Base-by-base conservation (phyloP, 2,329 filamentous ascomycete genomes). In the Sporothrix inflata region DNA sequence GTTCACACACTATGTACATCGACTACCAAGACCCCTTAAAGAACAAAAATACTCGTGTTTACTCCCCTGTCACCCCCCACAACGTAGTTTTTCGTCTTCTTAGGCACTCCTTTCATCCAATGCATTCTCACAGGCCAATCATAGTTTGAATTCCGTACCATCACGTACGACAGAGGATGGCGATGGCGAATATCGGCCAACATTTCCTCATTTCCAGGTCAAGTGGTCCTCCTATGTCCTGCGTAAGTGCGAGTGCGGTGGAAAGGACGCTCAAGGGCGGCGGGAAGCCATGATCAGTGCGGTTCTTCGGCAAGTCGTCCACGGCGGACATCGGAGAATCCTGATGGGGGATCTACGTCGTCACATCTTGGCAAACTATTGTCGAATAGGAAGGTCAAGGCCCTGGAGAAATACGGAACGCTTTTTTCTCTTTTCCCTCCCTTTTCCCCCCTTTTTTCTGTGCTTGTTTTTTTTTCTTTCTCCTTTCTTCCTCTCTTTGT, bases 1-100 rank as follows among this genome's bases (percentile, higher is more conserved):
- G 14, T 34, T 34, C 9, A 8, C 63, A 34, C 63, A 66, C 63
- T 66, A 49, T 66, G 45, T 66, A 66, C 63, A 66, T 49, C 7
- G 21, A 2, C 63, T 4, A 42, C 63, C 63, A n/a, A 34, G 63
- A 42, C 21, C 24, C 6, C 8, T 42, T 7, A 42, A 11, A n/a
- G 1, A 11, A 21, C 40, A 30, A 19, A 9, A 16, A 27, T n/a
- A 27, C 40, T n/a, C 61, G 40, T 30, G 27, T 21, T 34, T n/a
- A 7, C 19, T 30, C 42, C 40, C 40, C 21, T 47, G 21, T 7
- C 19, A 8, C n/a, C 12, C 27, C 45, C 19, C 45, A 57, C 51
- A 14, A 27, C 1, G 16, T 21, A n/a, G 8, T 14, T 24, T 42
- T 42, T 63, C 34, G 30, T 14, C 57, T 40, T 27, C 40, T 5